Evolutionary conservation across 805 yeast genomes (phyloP).

Genomic region (Barnettozyma sp.): DNA sequence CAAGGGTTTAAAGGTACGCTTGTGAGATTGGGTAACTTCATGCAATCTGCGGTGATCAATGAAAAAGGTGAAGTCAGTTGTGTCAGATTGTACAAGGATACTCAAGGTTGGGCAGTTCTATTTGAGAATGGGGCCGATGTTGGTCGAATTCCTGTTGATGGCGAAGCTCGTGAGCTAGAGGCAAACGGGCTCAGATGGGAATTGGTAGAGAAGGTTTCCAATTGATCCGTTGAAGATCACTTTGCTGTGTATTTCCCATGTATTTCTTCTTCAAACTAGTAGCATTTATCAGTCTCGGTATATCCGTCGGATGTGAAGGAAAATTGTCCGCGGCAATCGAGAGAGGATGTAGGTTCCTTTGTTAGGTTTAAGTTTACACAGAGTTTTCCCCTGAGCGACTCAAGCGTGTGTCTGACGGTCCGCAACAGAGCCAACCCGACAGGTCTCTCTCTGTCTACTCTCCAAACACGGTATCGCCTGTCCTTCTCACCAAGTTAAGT

Average conservation of each 20-base stretch:
- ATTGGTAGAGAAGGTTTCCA: conserved; percentile 6
- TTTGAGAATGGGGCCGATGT: conserved; percentile 18
- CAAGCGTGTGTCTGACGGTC: no score
- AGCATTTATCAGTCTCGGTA: no score
- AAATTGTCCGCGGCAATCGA: no score
- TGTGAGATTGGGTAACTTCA: conserved; percentile 45
- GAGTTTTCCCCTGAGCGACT: no score
- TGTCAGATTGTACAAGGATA: conserved; percentile 14
- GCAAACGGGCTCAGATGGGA: conserved; percentile 15
- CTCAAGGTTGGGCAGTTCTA: conserved; percentile 13
- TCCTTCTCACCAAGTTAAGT: no score
- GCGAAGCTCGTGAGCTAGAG: conserved; percentile 8
- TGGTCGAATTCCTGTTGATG: conserved; percentile 16
- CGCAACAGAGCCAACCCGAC: no score
- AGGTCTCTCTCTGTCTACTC: no score
- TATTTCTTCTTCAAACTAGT: not conserved
- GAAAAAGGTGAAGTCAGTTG: conserved; percentile 19
- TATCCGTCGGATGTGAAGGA: no score
- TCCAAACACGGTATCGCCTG: no score
- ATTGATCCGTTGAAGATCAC: not conserved
- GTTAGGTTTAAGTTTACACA: no score
- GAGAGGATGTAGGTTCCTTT: no score
- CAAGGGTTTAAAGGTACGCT: conserved; percentile 35
- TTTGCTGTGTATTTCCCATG: not conserved
- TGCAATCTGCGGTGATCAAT: conserved; percentile 38